These are phyloP conservation scores for Chalciporus sphaerocephalus DNA, from an alignment of 768 basidiomycete genomes.

Conservation along the genomic window DNA sequence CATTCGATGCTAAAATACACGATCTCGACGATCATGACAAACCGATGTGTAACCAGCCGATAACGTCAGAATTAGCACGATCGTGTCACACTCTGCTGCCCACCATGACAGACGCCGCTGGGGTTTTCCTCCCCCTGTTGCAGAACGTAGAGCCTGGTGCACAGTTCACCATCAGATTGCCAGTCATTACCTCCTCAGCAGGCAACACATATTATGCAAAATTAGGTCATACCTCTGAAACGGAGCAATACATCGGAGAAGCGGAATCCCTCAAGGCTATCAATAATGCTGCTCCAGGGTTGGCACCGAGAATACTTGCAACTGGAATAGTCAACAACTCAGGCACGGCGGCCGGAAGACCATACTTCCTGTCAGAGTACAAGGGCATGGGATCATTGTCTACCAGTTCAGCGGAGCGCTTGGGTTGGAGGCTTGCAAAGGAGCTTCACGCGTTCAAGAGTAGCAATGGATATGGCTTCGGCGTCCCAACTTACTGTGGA, in stretches of 20 bases:
- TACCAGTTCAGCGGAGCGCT: slow-evolving; percentile 39
- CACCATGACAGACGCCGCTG: slow-evolving; percentile 17
- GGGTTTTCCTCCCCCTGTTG: slow-evolving; percentile 41
- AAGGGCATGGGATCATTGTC: slow-evolving; percentile 52
- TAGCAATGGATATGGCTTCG: slow-evolving; percentile 60
- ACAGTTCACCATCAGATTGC: slow-evolving; percentile 43
- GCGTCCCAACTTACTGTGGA: slow-evolving; percentile 74
- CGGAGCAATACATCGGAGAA: slow-evolving; percentile 67
- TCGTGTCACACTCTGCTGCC: background rate
- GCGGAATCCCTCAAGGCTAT: slow-evolving; percentile 65
- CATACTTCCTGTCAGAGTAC: slow-evolving; percentile 74
- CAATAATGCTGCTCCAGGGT: slow-evolving; percentile 56
- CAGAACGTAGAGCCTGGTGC: slow-evolving; percentile 46
- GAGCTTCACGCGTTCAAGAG: slow-evolving; percentile 61
- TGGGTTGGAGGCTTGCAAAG: slow-evolving; percentile 60
- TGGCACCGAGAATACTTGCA: slow-evolving; percentile 56
- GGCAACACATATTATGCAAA: slow-evolving; percentile 64
- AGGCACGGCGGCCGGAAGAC: slow-evolving; percentile 35
- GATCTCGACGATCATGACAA: too few relatives aligned
- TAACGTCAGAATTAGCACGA: background rate
- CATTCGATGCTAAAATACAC: too few relatives aligned
- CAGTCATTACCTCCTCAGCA: slow-evolving; percentile 51
- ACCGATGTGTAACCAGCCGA: too few relatives aligned
- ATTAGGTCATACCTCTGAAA: slow-evolving; percentile 45
- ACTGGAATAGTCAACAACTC: slow-evolving; percentile 36